Base-by-base conservation (phyloP, 2,329 filamentous ascomycete genomes). In the Epichloe sibirici region DNA sequence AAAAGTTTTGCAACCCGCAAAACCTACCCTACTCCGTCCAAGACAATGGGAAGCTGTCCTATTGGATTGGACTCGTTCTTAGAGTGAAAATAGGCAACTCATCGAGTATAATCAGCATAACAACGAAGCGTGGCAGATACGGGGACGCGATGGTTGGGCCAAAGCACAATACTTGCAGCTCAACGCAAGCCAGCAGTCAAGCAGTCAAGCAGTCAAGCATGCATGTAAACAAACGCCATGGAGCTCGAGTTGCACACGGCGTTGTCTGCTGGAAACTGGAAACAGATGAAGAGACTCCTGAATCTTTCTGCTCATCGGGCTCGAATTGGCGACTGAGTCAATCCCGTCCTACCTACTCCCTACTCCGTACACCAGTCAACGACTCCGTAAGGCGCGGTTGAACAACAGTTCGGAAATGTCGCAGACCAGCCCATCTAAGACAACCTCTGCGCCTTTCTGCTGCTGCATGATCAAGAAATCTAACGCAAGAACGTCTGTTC, bases 371-470 rank as follows among this genome's bases (percentile, higher is more conserved):
- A 40, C 23, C 3, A 48, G 15, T 31, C 28, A 31, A 31, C 28
- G 4, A 31, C 28, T 31, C 28, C 8, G 28, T 9, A 31, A 31
- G 28, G 28, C 28, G 28, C 8, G 34, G 37, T 9, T 12, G 51
- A 49, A 35, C 46, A 49, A 40, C 39, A 28, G 25, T 40, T 42
- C 37, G 35, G 49, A 12, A 39, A 42, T 47, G 44, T 47, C 49
- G 43, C 49, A 34, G 25, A 43, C 17, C 45, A 17, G 12, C 23
- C 34, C 47, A 49, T 53, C 51, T 45, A 31, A 49, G 46, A 45
- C 51, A 53, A 53, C 6, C 34, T 17, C 5, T 23, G 37, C 43
- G 39, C 37, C 45, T 34, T 44, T 28, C 17, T 8, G 11, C 23
- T 43, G 39, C 45, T 25, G 28, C 38, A 42, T 44, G 9, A 25